phyloP scores from a whole-genome alignment of 768 basidiomycete genomes.

The Auriscalpium microsporum region DNA sequence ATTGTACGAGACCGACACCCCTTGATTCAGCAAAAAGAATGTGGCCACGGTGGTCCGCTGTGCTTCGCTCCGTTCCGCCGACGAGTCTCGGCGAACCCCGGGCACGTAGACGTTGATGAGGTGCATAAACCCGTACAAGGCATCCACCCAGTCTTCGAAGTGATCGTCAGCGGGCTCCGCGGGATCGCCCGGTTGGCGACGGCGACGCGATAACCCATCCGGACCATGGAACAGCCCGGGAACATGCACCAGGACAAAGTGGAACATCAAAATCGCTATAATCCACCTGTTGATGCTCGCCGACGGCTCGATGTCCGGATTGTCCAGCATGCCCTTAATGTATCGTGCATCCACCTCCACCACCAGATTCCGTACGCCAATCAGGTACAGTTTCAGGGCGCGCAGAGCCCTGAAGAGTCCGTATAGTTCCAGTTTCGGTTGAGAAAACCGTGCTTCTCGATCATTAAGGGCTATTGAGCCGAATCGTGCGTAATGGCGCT shows the following conservation, averaged over 20 bases:
- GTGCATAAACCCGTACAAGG: neutral
- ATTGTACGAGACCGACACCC: too few species aligned
- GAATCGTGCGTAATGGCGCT: conserved; percentile 21
- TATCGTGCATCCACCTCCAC: conserved; percentile 32
- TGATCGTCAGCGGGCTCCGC: neutral
- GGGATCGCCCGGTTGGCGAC: neutral
- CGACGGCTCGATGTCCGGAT: conserved; percentile 30
- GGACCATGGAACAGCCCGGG: conserved; percentile 21
- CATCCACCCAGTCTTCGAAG: neutral
- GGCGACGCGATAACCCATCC: conserved; percentile 23
- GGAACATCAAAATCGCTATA: conserved; percentile 28
- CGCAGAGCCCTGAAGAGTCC: conserved; percentile 15
- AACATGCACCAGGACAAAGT: conserved; percentile 30
- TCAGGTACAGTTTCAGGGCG: conserved; percentile 14
- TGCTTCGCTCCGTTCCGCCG: neutral
- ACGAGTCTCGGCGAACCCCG: neutral
- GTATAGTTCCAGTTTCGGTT: conserved; percentile 23
- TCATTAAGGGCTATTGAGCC: conserved; percentile 31
- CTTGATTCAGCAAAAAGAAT: too few species aligned
- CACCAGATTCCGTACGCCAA: conserved; percentile 17
- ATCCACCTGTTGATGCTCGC: conserved; percentile 36
- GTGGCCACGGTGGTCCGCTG: too few species aligned
- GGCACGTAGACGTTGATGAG: neutral
- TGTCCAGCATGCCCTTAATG: conserved; percentile 32
- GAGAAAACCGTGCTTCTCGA: conserved; percentile 14